phyloP scores from a whole-genome alignment of 2,329 filamentous ascomycete genomes.

The Fusarium phyllophilum region DNA sequence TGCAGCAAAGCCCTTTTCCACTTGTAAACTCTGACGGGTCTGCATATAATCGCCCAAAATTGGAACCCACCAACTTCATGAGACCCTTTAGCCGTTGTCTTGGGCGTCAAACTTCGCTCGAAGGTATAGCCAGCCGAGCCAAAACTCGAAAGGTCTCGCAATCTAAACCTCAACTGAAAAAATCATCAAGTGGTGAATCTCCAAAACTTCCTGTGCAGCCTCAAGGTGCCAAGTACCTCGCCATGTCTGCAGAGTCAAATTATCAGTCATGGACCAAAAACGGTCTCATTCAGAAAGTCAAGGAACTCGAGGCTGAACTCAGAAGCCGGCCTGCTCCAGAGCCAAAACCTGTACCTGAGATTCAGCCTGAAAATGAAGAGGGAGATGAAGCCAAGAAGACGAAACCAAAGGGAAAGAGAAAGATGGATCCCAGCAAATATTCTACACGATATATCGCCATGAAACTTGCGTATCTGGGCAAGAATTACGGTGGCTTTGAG shows the following conservation, averaged over 20 bases:
- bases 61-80: constrained; percentile 46
- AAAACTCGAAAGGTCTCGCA: constrained; percentile 14
- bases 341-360: background rate
- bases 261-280: constrained; percentile 77
- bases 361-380: constrained; percentile 2
- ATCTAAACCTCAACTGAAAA: background rate
- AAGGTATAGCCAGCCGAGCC: constrained; percentile 25
- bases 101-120: constrained; percentile 43
- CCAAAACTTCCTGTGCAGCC: constrained; percentile 15
- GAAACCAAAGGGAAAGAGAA: constrained; percentile 58
- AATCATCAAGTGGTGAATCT: constrained; percentile 39
- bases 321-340: constrained; percentile 54
- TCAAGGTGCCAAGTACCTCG: constrained; percentile 35
- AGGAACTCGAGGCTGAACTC: constrained; percentile 73
- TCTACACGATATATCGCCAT: constrained; percentile 86
- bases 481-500: constrained; percentile 92
- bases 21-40: constrained; percentile 35
- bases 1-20: constrained; percentile 40
- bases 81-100: constrained; percentile 38
- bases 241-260: constrained; percentile 49
- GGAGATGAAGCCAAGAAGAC: constrained; percentile 27
- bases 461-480: constrained; percentile 93
- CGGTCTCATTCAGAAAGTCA: constrained; percentile 74
- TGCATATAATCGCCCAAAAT: constrained; percentile 39
- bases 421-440: constrained; percentile 83